Conservation (phyloP, 2,329 filamentous ascomycete genomes). For the Fusarium neocosmosporiellum region DNA sequence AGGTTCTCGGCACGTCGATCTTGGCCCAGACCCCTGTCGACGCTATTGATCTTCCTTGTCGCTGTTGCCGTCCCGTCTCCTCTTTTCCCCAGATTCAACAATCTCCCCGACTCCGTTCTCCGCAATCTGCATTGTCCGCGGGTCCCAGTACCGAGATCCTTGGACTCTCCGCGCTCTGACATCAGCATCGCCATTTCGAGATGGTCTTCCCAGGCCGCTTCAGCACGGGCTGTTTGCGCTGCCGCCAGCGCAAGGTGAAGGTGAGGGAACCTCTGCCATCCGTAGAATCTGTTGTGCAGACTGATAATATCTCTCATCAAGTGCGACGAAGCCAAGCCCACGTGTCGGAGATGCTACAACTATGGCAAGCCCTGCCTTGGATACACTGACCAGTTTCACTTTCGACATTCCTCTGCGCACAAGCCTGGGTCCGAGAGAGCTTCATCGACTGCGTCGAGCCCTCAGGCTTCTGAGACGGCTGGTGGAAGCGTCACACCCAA, state of each 20-base stretch:
- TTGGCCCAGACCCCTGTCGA: background rate
- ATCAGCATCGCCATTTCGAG: background rate
- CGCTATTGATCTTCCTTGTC: background rate
- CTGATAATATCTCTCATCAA: constrained; percentile 8
- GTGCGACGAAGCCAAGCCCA: constrained; percentile 49
- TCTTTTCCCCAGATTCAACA: background rate
- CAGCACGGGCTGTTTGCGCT: constrained; percentile 45
- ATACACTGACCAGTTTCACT: constrained; percentile 51
- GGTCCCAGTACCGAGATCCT: background rate
- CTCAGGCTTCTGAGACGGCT: background rate
- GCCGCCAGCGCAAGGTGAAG: constrained; percentile 47
- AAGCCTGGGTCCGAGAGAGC: constrained; percentile 10
- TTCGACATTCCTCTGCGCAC: constrained; percentile 37
- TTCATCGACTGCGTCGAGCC: background rate
- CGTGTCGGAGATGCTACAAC: constrained; percentile 46
- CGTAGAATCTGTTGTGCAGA: background rate
- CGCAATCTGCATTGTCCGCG: constrained; percentile 14
- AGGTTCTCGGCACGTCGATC: background rate
- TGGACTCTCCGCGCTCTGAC: background rate
- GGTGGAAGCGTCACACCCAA: background rate
- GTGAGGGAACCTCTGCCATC: constrained; percentile 22
- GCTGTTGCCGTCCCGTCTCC: background rate
- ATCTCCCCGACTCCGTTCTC: constrained; percentile 1
- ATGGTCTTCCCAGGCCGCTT: constrained; percentile 48
- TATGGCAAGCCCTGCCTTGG: constrained; percentile 49